These are phyloP conservation scores for Taiozyma sp. DNA, from an alignment of 1,139 yeast species.

Conservation along the genomic window DNA sequence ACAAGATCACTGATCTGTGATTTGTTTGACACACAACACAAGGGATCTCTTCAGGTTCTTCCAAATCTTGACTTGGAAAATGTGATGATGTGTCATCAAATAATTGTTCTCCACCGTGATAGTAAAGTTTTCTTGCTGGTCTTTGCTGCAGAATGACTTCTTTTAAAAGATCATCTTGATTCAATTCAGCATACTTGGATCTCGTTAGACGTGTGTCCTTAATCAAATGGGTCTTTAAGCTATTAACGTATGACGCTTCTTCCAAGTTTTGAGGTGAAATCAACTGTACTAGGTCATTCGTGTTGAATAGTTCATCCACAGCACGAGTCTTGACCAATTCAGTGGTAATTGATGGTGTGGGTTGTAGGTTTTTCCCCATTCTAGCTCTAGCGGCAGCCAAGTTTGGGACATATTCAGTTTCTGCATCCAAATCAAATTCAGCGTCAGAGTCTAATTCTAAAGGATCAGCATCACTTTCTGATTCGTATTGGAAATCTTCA, in stretches of 20 bases:
- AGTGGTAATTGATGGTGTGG: constrained; percentile 2
- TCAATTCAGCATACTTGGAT: constrained; percentile 25
- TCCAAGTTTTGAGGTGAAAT: constrained; percentile 18
- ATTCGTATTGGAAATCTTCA: constrained; percentile 16
- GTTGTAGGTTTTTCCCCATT: background rate
- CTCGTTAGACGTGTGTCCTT: constrained; percentile 27
- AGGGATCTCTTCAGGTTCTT: constrained; percentile 21
- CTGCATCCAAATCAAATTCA: constrained; percentile 11
- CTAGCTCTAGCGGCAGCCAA: constrained; percentile 10
- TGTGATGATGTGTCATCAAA: constrained; percentile 1
- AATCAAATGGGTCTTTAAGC: constrained; percentile 18
- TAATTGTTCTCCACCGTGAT: constrained; percentile 4
- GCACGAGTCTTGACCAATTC: constrained; percentile 2
- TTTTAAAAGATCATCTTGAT: constrained; percentile 24
- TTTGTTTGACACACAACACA: constrained; percentile 84
- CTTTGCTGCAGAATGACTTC: constrained; percentile 25
- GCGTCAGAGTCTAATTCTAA: constrained; percentile 25
- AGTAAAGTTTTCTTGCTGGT: background rate
- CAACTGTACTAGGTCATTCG: constrained; percentile 13
- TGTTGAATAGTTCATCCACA: constrained; percentile 21
- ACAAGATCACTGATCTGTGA: constrained; percentile 69
- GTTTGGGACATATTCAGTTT: constrained; percentile 10
- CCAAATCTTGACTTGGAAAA: constrained; percentile 15
- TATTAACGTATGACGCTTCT: constrained; percentile 22
- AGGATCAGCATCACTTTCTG: constrained; percentile 19